Evolutionary conservation across 2,329 filamentous ascomycete genomes (phyloP), one percentile per base, ranked within the genome.

Genomic region (Exophiala alcalophila): DNA sequence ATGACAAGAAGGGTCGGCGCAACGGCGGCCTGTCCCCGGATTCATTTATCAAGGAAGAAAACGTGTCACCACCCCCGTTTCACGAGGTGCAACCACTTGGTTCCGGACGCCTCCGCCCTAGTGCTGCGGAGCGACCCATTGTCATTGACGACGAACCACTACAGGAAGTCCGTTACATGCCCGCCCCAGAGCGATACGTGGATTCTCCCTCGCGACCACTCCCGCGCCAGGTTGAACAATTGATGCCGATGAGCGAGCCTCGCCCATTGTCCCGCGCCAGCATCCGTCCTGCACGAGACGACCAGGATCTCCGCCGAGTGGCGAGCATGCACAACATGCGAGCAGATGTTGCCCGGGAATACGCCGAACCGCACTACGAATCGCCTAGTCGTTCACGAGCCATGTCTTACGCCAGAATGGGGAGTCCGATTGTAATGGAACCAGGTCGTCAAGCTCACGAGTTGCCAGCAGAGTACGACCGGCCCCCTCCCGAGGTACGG

Each of bases 41-140:
- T 41, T 65, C 74, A 6, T 73, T 72, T 50, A 78, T 83, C 58
- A 83, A 82, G 58, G 72, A 77, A 53, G 79, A 83, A 57, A 77
- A 78, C 5, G 64, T 80, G 12, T 82, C 79, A 9, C 79, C 79
- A 14, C 76, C 76, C 28, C 73, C 75, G 1, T 75, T 81, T 47
- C 62, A 69, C 37, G 65, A 68, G 50, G 60, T 64, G 16, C 61
- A 64, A 21, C 57, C 65, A 35, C 65, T 65, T 40, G 65, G 65
- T 24, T 59, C 68, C 41, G 62, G 64, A 31, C 57, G 59, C 43
- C 53, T 45, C 28, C 62, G 60, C 32, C 60, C 63, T 26, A 59
- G 65, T 19, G 59, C 61, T 37, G 65, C 67, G 40, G 64, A 64
- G 34, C 65, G 66, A 40, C 68, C 69, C 4, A 65, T 75, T 27